phyloP scores from a whole-genome alignment of 2,329 filamentous ascomycete genomes.

The Sclerotinia nivalis region DNA sequence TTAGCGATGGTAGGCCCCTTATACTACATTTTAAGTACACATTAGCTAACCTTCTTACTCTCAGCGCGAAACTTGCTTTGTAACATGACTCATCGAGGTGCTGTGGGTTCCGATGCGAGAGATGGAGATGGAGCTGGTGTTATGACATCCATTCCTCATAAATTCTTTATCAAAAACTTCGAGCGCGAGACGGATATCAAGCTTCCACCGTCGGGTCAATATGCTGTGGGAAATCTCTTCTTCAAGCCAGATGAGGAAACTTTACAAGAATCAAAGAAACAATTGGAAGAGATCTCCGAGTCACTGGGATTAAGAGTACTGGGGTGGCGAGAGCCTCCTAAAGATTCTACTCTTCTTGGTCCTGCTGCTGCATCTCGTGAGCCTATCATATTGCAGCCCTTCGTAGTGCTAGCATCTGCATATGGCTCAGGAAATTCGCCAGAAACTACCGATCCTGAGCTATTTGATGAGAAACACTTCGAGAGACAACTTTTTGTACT shows the following conservation, averaged over 20 bases:
- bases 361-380: slow-evolving; percentile 92
- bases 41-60: slow-evolving; percentile 40
- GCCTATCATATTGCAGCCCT: slow-evolving; percentile 92
- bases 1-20: slow-evolving; percentile 78
- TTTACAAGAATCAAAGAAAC: slow-evolving; percentile 83
- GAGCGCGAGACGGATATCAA: slow-evolving; percentile 85
- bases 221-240: slow-evolving; percentile 96
- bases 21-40: slow-evolving; percentile 11
- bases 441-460: slow-evolving; percentile 72
- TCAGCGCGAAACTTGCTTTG: slow-evolving; percentile 88
- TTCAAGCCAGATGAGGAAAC: slow-evolving; percentile 96
- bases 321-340: slow-evolving; percentile 93
- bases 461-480: slow-evolving; percentile 82
- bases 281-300: slow-evolving; percentile 92
- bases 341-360: slow-evolving; percentile 89
- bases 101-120: slow-evolving; percentile 94
- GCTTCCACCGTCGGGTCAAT: slow-evolving; percentile 85
- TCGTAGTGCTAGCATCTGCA: slow-evolving; percentile 81
- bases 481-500: slow-evolving; percentile 93
- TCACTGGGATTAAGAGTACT: slow-evolving; percentile 84
- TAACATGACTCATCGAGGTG: slow-evolving; percentile 99
- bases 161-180: slow-evolving; percentile 98
- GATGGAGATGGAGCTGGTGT: slow-evolving; percentile 98
- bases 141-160: slow-evolving; percentile 98
- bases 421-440: slow-evolving; percentile 83